Conservation (phyloP, 345 rosid species). For the Erysimum cheiranthoides region DNA sequence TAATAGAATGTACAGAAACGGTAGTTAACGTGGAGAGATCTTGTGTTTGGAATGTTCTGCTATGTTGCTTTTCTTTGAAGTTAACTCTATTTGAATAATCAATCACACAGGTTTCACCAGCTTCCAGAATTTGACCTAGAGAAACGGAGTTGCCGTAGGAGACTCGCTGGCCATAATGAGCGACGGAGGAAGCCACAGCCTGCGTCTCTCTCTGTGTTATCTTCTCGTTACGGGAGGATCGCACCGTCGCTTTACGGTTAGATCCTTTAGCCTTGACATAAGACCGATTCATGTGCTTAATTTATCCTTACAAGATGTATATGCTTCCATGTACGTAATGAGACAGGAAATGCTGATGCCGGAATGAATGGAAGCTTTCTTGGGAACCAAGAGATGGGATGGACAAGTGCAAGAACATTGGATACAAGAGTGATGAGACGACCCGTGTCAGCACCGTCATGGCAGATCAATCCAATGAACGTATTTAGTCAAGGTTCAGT, state of each 20-base stretch:
- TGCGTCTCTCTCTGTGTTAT: slow-evolving; percentile 54
- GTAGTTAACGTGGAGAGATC: background rate
- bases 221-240: slow-evolving; percentile 62
- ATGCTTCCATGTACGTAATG: slow-evolving; percentile 7
- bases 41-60: background rate
- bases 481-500: slow-evolving; percentile 59
- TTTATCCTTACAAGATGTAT: background rate
- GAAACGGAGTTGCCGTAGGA: slow-evolving; percentile 93
- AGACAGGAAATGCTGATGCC: slow-evolving; percentile 33
- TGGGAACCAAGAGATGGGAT: slow-evolving; percentile 36
- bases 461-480: slow-evolving; percentile 52
- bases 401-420: slow-evolving; percentile 55
- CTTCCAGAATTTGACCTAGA: slow-evolving; percentile 95
- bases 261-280: slow-evolving; percentile 16
- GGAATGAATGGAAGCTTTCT: slow-evolving; percentile 44
- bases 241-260: slow-evolving; percentile 67
- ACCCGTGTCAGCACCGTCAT: slow-evolving; percentile 52
- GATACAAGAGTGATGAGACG: slow-evolving; percentile 61
- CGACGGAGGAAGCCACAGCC: slow-evolving; percentile 92
- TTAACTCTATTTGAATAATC: slow-evolving; percentile 15
- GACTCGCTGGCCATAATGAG: slow-evolving; percentile 95
- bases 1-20: background rate
- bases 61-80: slow-evolving; percentile 38
- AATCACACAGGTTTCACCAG: slow-evolving; percentile 75
- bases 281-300: background rate